These are phyloP conservation scores for Fusarium citri DNA, from an alignment of 2,329 filamentous ascomycete genomes.

Conservation along the genomic window DNA sequence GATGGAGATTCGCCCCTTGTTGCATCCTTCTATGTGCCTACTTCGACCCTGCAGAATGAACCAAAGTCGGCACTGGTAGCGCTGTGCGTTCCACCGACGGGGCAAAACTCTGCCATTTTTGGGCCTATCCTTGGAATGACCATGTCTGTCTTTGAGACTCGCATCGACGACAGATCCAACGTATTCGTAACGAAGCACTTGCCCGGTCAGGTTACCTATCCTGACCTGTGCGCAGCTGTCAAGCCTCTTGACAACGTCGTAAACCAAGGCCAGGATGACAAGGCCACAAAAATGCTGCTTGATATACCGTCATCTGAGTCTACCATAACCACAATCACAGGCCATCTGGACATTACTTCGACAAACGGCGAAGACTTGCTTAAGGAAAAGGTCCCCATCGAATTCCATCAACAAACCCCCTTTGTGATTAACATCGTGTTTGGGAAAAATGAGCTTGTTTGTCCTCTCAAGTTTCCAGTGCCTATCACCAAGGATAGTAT, in stretches of 20 bases:
- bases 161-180: constrained; percentile 42
- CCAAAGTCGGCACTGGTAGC: constrained; percentile 48
- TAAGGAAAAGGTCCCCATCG: constrained; percentile 52
- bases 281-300: constrained; percentile 44
- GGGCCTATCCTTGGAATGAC: constrained; percentile 40
- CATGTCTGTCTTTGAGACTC: constrained; percentile 50
- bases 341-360: constrained; percentile 54
- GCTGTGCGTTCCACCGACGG: constrained; percentile 48
- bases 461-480: constrained; percentile 54
- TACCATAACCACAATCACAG: constrained; percentile 53
- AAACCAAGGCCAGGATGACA: constrained; percentile 36
- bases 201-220: constrained; percentile 50
- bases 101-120: constrained; percentile 43
- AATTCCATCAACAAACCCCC: constrained; percentile 53
- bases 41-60: constrained; percentile 51
- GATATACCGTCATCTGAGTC: constrained; percentile 47
- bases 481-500: constrained; percentile 53
- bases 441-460: constrained; percentile 47
- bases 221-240: constrained; percentile 42
- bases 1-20: constrained; percentile 54
- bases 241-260: constrained; percentile 36
- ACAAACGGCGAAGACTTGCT: constrained; percentile 53
- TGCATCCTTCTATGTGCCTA: constrained; percentile 56
- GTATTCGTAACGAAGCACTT: constrained; percentile 54
- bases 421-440: constrained; percentile 57